Evolutionary conservation across 2,329 filamentous ascomycete species (phyloP), one percentile per base, ranked within the genome.

Genomic region (Cadophora luteo-olivacea): DNA sequence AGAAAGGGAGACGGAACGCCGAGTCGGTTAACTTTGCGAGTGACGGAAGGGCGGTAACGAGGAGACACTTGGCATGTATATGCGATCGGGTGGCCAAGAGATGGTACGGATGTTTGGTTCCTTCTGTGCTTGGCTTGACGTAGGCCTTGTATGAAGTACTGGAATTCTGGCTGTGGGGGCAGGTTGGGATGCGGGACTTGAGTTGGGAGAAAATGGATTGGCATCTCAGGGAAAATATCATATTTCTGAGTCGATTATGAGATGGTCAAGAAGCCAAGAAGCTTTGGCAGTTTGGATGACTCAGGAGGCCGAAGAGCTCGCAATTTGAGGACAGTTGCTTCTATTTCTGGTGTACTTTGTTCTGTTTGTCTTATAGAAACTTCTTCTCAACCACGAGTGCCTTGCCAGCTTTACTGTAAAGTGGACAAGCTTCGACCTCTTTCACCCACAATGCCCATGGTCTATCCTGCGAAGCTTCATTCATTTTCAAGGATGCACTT

Each of bases 401-500:
- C 55, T 60, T 60, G 55, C 55, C 22, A 60, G 33, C 36, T 38
- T 49, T 61, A 24, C 9, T 25, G 63, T 78, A 78, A 68, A 79
- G 67, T 16, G 69, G 68, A 57, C 61, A 70, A 5, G 64, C 68
- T 68, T 76, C 72, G 9, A 77, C 77, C 62, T 79, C 77, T 32
- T 70, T 65, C n/a, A 69, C 68, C 77, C 76, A 79, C 48, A 78
- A 69, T 36, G 64, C 65, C 77, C 77, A 78, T 32, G 76, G 70
- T 61, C 76, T 70, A 60, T 75, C 74, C 65, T 73, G 71, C 14
- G 73, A 75, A 2, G 66, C 67, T 60, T 76, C 75, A 63, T 72
- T 77, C 72, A 78, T 77, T 64, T 72, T 72, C 66, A 70, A 29
- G 52, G 73, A 72, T 22, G 73, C 77, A 25, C 62, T 61, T 32